Percentiles rank a stretch among this genome's conserved stretches.
Evolutionary conservation across 139 green algal genomes (phyloP).

Genomic region (Chlamydomonas sp.): DNA sequence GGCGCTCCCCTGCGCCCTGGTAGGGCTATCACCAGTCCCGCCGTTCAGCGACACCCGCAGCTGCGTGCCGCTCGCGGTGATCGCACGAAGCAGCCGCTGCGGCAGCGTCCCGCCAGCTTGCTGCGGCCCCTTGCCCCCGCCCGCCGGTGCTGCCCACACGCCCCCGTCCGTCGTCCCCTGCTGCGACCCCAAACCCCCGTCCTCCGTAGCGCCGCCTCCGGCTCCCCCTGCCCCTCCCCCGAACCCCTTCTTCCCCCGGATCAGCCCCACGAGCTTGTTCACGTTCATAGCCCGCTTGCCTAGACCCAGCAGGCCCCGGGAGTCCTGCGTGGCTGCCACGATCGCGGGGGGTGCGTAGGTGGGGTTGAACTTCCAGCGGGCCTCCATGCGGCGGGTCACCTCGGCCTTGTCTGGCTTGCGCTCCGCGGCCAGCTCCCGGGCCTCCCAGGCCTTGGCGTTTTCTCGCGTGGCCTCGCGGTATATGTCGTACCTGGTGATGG

Average conservation of each 20-base stretch:
- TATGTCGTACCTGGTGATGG: conserved; percentile 2
- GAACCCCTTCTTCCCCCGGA: not conserved
- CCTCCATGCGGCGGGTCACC: not conserved
- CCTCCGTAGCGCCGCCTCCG: not conserved
- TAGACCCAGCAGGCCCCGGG: conserved; percentile 17
- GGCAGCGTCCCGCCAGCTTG: too few relatives aligned
- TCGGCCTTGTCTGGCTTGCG: conserved; percentile 20
- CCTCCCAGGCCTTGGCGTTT: conserved; percentile 19
- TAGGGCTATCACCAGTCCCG: too few relatives aligned
- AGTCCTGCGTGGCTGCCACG: conserved; percentile 1
- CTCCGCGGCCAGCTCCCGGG: not conserved
- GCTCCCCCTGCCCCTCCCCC: not conserved
- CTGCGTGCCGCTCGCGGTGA: too few relatives aligned
- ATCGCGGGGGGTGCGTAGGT: conserved; percentile 26
- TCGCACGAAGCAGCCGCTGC: too few relatives aligned
- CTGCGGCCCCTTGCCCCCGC: too few relatives aligned
- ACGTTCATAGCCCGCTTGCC: conserved; percentile 12
- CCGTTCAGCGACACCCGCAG: too few relatives aligned
- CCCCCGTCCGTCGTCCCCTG: too few relatives aligned
- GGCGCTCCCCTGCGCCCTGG: too few relatives aligned
- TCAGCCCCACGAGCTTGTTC: conserved; percentile 15
- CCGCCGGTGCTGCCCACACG: too few relatives aligned
- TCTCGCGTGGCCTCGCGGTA: conserved; percentile 1
- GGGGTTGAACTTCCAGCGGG: conserved; percentile 32
- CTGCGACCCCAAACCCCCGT: not conserved